These are phyloP conservation scores for Calonectria hongkongensis DNA, from an alignment of 2,329 filamentous ascomycete species.

Conservation along the genomic window DNA sequence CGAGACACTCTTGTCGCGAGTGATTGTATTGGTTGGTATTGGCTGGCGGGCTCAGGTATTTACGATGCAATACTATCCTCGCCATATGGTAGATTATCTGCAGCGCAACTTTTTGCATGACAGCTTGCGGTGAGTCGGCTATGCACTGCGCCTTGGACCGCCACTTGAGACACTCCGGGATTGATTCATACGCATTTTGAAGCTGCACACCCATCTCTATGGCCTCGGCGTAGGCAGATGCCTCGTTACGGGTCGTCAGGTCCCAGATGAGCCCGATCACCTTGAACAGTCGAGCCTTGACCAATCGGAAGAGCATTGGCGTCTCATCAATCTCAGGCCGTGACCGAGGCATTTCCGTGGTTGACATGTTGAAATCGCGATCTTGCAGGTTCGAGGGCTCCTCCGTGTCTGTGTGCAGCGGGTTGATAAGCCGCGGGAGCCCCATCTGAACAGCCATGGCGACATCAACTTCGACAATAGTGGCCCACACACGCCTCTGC, in stretches of 20 bases:
- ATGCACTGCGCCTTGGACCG: slow-evolving; percentile 61
- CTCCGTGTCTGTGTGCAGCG: background rate
- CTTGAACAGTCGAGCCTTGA: slow-evolving; percentile 51
- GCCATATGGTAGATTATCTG: slow-evolving; percentile 57
- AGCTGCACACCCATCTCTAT: slow-evolving; percentile 60
- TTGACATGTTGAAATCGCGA: slow-evolving; percentile 62
- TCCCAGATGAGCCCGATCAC: slow-evolving; percentile 44
- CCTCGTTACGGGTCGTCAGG: background rate
- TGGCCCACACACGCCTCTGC: slow-evolving; percentile 65
- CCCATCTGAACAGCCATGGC: slow-evolving; percentile 67
- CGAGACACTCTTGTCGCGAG: slow-evolving; percentile 21
- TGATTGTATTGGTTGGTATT: background rate
- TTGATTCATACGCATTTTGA: slow-evolving; percentile 50
- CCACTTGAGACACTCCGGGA: slow-evolving; percentile 59
- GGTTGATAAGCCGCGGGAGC: slow-evolving; percentile 65
- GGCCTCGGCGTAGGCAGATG: slow-evolving; percentile 56
- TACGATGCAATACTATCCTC: slow-evolving; percentile 66
- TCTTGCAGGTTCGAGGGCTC: slow-evolving; percentile 64
- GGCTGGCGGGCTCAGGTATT: slow-evolving; percentile 14
- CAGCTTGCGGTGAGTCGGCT: slow-evolving; percentile 61
- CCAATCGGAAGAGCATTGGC: slow-evolving; percentile 50
- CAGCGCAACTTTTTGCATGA: slow-evolving; percentile 41
- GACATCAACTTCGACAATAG: slow-evolving; percentile 63
- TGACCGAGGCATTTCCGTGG: slow-evolving; percentile 59
- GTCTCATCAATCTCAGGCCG: slow-evolving; percentile 56